These are phyloP conservation scores for Xanthoparmelia taractica DNA, from an alignment of 495 filamentous ascomycete species.

Conservation along the genomic window DNA sequence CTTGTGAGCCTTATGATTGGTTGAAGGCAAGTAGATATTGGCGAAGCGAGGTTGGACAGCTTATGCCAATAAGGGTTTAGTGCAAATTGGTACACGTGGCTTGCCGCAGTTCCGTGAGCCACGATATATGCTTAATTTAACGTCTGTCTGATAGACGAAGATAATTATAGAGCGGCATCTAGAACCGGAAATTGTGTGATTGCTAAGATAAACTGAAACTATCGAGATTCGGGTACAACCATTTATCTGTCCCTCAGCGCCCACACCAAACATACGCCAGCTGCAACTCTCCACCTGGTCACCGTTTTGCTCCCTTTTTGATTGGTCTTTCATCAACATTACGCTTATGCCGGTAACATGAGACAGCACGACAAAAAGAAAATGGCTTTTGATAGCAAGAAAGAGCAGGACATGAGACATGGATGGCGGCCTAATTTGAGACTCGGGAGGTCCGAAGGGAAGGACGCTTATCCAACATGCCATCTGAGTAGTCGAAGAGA, in stretches of 20 bases:
- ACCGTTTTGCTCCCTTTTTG: neutral
- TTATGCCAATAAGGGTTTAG: neutral
- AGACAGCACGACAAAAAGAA: neutral
- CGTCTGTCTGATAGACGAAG: neutral
- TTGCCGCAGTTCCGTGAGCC: neutral
- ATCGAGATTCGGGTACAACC: conserved; percentile 17
- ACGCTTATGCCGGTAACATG: conserved; percentile 4
- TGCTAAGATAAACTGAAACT: conserved; percentile 3
- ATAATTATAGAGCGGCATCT: neutral
- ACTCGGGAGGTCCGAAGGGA: conserved; percentile 3
- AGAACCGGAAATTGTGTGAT: neutral
- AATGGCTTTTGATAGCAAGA: conserved; percentile 17
- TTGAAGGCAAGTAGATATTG: neutral
- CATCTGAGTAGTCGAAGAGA: conserved; percentile 6
- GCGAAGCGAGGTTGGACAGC: conserved; percentile 2
- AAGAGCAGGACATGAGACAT: conserved; percentile 7
- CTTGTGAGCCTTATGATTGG: neutral
- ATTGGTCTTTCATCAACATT: conserved; percentile 14
- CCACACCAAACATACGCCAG: conserved; percentile 5
- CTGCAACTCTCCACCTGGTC: neutral
- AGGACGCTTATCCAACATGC: conserved; percentile 19
- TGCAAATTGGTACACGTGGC: too few relatives aligned
- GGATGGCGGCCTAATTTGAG: neutral
- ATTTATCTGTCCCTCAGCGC: neutral
- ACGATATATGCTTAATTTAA: conserved; percentile 6